These are phyloP conservation scores for Silene conica DNA, from an alignment of 148 eudicot species.

Conservation along the genomic window DNA sequence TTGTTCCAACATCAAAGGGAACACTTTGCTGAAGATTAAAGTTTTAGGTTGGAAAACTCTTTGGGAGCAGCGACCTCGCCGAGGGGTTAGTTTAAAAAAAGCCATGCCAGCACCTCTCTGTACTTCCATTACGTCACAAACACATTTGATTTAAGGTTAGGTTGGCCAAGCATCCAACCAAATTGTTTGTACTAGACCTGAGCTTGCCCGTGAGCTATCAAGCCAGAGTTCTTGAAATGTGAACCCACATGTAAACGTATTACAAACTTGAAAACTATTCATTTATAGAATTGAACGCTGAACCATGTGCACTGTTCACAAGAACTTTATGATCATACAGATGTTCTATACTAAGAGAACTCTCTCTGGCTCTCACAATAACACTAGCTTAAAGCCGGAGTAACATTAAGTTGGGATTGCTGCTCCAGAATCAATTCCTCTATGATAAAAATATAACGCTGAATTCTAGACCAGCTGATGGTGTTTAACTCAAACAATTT, in stretches of 20 bases:
- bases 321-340: neutral
- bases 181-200: neutral
- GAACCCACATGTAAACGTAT: neutral
- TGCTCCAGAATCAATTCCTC: neutral
- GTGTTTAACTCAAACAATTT: neutral
- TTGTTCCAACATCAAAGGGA: neutral
- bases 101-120: neutral
- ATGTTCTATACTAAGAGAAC: neutral
- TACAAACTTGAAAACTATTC: neutral
- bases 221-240: neutral
- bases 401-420: neutral
- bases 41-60: neutral
- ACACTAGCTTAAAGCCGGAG: neutral
- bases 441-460: neutral
- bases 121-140: neutral
- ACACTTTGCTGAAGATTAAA: neutral
- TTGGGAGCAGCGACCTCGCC: no score
- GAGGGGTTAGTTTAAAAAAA: neutral
- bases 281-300: neutral
- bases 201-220: neutral
- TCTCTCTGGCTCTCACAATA: neutral
- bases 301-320: neutral
- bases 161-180: neutral
- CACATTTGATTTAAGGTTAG: neutral
- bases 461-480: neutral